phyloP scores from a whole-genome alignment of 2,329 filamentous ascomycete genomes.

The Berkeleyomyces rouxiae region DNA sequence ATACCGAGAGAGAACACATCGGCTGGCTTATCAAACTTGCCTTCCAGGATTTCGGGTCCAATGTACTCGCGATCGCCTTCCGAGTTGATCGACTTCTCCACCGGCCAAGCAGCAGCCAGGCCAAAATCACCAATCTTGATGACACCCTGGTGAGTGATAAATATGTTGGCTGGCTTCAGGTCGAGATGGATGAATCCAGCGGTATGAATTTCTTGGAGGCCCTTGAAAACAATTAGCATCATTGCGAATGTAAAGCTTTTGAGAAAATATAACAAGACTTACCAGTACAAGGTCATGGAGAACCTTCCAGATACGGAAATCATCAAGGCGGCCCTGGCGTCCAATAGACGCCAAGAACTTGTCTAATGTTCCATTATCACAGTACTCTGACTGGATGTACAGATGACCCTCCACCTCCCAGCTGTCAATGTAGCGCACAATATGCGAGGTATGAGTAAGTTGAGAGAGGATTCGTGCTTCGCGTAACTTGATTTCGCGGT shows the following conservation, averaged over 20 bases:
- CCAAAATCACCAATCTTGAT: constrained; percentile 81
- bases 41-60: constrained; percentile 77
- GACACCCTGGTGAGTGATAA: constrained; percentile 65
- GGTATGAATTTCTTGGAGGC: constrained; percentile 77
- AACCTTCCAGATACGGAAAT: constrained; percentile 98
- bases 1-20: constrained; percentile 90
- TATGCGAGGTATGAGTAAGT: constrained; percentile 67
- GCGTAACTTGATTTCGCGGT: constrained; percentile 67
- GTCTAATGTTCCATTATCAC: constrained; percentile 82
- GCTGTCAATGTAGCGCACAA: constrained; percentile 66
- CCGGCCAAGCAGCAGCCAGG: constrained; percentile 64
- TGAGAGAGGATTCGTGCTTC: constrained; percentile 67
- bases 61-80: constrained; percentile 97
- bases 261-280: constrained; percentile 24
- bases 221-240: constrained; percentile 31
- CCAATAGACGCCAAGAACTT: constrained; percentile 72
- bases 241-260: constrained; percentile 10
- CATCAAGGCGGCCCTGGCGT: constrained; percentile 71
- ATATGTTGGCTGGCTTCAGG: constrained; percentile 69
- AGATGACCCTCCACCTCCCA: constrained; percentile 79
- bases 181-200: constrained; percentile 75
- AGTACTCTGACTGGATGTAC: constrained; percentile 96
- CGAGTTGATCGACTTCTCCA: constrained; percentile 58
- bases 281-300: constrained; percentile 71
- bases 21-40: constrained; percentile 73